phyloP scores from a whole-genome alignment of 139 green algal species.

The Trebouxia sp. region DNA sequence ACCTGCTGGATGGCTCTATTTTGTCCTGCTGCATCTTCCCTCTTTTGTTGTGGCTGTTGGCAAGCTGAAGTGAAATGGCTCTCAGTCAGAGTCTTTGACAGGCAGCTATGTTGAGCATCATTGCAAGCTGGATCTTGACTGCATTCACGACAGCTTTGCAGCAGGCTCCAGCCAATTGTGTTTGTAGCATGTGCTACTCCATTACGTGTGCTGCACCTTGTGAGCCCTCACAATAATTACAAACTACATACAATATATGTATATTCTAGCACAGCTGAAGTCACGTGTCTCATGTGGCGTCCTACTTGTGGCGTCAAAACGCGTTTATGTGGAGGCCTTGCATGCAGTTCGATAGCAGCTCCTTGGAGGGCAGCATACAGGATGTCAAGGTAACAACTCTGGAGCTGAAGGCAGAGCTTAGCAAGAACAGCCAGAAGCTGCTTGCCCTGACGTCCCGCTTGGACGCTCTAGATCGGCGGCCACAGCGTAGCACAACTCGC shows the following conservation, averaged over 20 bases:
- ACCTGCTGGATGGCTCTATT: too few relatives aligned
- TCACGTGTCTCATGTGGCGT: too few relatives aligned
- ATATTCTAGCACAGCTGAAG: too few relatives aligned
- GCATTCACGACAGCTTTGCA: neutral
- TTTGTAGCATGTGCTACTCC: neutral
- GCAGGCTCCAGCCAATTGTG: neutral
- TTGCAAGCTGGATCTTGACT: neutral
- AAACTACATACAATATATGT: too few relatives aligned
- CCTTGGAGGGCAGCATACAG: neutral
- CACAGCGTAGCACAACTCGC: neutral
- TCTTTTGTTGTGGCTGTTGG: too few relatives aligned
- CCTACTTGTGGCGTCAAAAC: too few relatives aligned
- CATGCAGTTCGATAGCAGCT: constrained; percentile 9
- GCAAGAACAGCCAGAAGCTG: constrained; percentile 3
- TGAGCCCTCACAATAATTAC: too few relatives aligned
- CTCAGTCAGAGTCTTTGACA: too few relatives aligned
- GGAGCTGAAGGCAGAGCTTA: constrained; percentile 15
- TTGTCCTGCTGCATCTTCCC: neutral
- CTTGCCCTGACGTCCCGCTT: constrained; percentile 1
- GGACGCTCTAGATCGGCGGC: neutral
- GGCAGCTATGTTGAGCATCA: too few relatives aligned
- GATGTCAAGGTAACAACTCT: neutral
- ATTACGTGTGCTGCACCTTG: too few relatives aligned
- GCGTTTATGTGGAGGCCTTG: too few relatives aligned
- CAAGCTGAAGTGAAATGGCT: too few relatives aligned